Evolutionary conservation across 768 basidiomycete genomes (phyloP).

Genomic region (Termitomyces sp.): DNA sequence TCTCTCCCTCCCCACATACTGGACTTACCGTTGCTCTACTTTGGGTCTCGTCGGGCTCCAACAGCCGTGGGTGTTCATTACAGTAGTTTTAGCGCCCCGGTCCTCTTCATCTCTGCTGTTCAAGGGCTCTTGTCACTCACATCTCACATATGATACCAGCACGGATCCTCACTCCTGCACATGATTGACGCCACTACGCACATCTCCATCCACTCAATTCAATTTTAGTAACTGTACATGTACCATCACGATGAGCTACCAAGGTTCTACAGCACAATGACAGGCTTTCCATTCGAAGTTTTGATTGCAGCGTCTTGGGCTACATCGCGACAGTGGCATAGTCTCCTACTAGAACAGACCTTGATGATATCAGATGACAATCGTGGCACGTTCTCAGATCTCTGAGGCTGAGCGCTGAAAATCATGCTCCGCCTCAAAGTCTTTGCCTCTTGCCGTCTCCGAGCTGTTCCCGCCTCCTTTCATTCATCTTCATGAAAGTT

Average conservation of each 20-base stretch:
- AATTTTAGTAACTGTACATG: constrained; percentile 9
- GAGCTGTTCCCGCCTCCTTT: not conserved
- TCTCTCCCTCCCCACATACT: not conserved
- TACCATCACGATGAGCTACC: constrained; percentile 1
- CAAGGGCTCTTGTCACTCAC: not conserved
- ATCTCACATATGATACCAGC: constrained; percentile 13
- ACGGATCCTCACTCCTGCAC: constrained; percentile 7
- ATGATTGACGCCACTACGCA: not conserved
- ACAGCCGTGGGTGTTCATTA: not conserved
- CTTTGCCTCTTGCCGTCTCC: too few relatives aligned
- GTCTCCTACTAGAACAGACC: too few relatives aligned
- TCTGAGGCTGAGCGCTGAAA: too few relatives aligned
- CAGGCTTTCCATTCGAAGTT: not conserved
- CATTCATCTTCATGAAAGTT: not conserved
- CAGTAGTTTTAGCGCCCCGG: not conserved
- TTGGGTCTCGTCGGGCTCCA: not conserved
- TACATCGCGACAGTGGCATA: too few relatives aligned
- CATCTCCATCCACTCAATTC: constrained; percentile 6
- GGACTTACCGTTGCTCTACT: not conserved
- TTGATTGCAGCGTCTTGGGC: not conserved
- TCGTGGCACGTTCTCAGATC: too few relatives aligned
- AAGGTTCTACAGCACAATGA: not conserved
- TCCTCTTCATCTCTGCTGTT: not conserved
- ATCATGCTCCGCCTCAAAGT: too few relatives aligned
- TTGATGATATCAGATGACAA: too few relatives aligned